phyloP scores from a whole-genome alignment of 108 stramenopile species.

The Discostella pseudostelligera region DNA sequence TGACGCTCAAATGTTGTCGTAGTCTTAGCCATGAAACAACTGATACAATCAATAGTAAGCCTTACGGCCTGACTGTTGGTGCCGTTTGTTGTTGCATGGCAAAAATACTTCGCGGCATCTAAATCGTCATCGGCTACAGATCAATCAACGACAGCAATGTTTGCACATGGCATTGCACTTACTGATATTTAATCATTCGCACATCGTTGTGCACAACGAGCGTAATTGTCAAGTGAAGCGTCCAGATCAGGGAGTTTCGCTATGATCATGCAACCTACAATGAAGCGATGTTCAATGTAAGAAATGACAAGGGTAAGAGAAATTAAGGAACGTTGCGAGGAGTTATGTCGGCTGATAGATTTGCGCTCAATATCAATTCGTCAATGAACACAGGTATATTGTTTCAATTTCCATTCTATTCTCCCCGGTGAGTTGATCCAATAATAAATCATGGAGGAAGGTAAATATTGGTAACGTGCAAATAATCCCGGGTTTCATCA shows the following conservation, averaged over 20 bases:
- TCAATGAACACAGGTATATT: slow-evolving; percentile 10
- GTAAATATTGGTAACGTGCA: slow-evolving; percentile 48
- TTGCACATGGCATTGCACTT: slow-evolving; percentile 2
- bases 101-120: slow-evolving; percentile 43
- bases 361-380: slow-evolving; percentile 13
- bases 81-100: slow-evolving; percentile 3
- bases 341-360: slow-evolving; percentile 20
- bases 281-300: not conserved
- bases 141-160: not conserved
- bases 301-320: not conserved
- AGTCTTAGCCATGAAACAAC: slow-evolving; percentile 14
- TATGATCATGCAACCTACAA: not conserved
- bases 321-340: not conserved
- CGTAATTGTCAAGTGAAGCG: too few species aligned
- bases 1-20: slow-evolving; percentile 37
- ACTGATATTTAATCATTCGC: not conserved
- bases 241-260: too few species aligned
- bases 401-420: slow-evolving; percentile 13
- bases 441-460: slow-evolving; percentile 20
- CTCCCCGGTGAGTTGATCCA: slow-evolving; percentile 47
- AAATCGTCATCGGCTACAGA: slow-evolving; percentile 42
- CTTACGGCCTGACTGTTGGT: slow-evolving; percentile 34
- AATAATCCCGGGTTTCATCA: slow-evolving; percentile 23
- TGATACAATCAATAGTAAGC: slow-evolving; percentile 27
- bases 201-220: too few species aligned